Evolutionary conservation across 257 asterid genomes (phyloP).

Genomic region (Leptodermis oblonga): DNA sequence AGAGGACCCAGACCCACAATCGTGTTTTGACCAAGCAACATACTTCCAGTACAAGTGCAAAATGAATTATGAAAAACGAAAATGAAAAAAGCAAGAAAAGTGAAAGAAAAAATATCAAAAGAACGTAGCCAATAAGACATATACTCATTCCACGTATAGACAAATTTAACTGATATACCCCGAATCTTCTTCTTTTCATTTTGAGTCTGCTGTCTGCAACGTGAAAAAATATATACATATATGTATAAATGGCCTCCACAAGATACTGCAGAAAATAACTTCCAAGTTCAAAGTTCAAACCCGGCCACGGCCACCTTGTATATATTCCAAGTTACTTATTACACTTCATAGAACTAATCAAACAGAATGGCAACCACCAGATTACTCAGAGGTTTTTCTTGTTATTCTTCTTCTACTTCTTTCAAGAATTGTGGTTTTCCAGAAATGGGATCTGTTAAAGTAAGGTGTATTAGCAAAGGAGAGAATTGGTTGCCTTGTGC

Average conservation of each 20-base stretch:
- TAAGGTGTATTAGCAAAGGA: constrained; percentile 24
- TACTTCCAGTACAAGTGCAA: constrained; percentile 6
- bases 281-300: too few species aligned
- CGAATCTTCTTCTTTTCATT: constrained; percentile 47
- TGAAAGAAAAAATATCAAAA: constrained; percentile 23
- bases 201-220: constrained; percentile 4
- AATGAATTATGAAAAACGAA: constrained; percentile 5
- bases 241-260: constrained; percentile 12
- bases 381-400: constrained; percentile 24
- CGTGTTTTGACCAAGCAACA: not conserved
- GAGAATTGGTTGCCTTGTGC: constrained; percentile 9
- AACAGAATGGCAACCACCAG: constrained; percentile 46
- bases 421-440: constrained; percentile 8
- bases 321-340: not conserved
- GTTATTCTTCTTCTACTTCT: constrained; percentile 10
- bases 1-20: constrained; percentile 28
- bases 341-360: not conserved
- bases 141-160: constrained; percentile 11
- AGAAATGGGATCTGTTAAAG: constrained; percentile 14
- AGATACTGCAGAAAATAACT: not conserved
- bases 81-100: constrained; percentile 24
- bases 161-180: constrained; percentile 41
- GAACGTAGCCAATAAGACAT: not conserved
- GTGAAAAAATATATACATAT: not conserved
- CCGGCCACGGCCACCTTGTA: not conserved